Evolutionary conservation across 768 basidiomycete species (phyloP).

Genomic region (Termitomyces titanicus): DNA sequence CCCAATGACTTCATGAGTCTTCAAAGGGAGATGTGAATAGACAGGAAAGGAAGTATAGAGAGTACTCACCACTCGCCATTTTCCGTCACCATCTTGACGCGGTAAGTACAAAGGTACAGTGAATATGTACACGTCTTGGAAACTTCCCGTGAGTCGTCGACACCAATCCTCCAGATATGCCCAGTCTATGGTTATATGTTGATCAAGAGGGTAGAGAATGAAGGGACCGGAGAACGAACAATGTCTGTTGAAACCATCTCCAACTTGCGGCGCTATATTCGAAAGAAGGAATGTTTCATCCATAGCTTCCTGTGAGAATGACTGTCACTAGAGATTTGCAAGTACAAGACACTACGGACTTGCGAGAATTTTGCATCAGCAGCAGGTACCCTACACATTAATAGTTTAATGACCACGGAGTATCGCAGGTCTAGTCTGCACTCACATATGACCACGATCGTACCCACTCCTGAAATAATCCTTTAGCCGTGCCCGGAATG

Average conservation of each 20-base stretch:
- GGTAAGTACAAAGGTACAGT: constrained; percentile 97
- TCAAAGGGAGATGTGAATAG: not conserved
- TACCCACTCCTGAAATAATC: constrained; percentile 95
- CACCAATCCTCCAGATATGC: constrained; percentile 97
- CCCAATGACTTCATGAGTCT: constrained; percentile 96
- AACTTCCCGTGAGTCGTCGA: constrained; percentile 78
- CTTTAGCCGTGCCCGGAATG: constrained; percentile 78
- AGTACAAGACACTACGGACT: not conserved
- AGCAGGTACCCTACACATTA: constrained; percentile 75
- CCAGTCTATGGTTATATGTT: constrained; percentile 67
- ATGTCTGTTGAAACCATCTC: constrained; percentile 95
- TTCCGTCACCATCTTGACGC: constrained; percentile 79
- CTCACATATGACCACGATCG: constrained; percentile 95
- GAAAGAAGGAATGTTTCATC: constrained; percentile 92
- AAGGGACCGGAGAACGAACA: constrained; percentile 47
- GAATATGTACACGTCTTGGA: constrained; percentile 95
- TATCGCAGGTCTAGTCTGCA: constrained; percentile 6
- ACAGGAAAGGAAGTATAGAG: not conserved
- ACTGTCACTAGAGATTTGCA: not conserved
- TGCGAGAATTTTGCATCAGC: constrained; percentile 83
- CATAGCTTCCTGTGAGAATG: constrained; percentile 78
- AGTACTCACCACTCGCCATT: constrained; percentile 86
- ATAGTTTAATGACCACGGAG: not conserved
- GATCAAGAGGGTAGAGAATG: not conserved
- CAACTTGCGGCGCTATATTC: constrained; percentile 98